Base-by-base conservation (phyloP, 192 early-diverging fungal species). In the Backusella tarrabulga region DNA sequence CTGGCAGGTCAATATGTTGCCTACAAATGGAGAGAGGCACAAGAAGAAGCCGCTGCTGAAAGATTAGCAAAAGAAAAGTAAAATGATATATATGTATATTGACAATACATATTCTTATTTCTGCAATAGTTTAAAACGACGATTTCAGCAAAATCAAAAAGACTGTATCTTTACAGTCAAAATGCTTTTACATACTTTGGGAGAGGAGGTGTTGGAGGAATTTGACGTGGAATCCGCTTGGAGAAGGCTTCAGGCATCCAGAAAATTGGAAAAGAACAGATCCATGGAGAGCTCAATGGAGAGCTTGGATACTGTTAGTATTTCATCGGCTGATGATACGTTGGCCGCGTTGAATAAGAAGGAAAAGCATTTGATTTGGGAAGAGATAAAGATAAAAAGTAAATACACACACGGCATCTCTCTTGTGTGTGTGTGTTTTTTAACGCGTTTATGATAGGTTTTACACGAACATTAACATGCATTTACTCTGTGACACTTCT, bases 121-220 rank as follows among this genome's bases (percentile, higher is more conserved):
- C 17, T 44, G 76, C 84, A 29, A 9, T 79, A 96, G 92, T 77
- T 88, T 97, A 72, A 93, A 91, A 70, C 86, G 93, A 67, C 90
- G 97, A 17, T 99, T 97, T 81, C 93, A 97, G 77, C 95, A 97
- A 87, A 97, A 97, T 83, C 95, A 95, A 78, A 89, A 92, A 69
- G 97, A 99, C 84, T 97, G 96, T 81, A 81, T 89, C n/a, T 96
- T 95, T 72, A 93, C 93, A 4, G 92, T 97, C 23, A 81, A 91
- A 72, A 90, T 92, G 34, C 87, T 97, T 41, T 80, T 98, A 50
- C 94, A 95, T 0, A 91, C 92, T 26, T 81, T 97, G 50, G 88
- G 88, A 70, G 93, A 96, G 50, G 89, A 95, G 42, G 83, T 99
- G 0, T 84, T 94, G 68, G 87, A 89, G n/a, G 88, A 90, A 60